Conservation (phyloP, 768 basidiomycete species). For the Hirschioporus abietinus region DNA sequence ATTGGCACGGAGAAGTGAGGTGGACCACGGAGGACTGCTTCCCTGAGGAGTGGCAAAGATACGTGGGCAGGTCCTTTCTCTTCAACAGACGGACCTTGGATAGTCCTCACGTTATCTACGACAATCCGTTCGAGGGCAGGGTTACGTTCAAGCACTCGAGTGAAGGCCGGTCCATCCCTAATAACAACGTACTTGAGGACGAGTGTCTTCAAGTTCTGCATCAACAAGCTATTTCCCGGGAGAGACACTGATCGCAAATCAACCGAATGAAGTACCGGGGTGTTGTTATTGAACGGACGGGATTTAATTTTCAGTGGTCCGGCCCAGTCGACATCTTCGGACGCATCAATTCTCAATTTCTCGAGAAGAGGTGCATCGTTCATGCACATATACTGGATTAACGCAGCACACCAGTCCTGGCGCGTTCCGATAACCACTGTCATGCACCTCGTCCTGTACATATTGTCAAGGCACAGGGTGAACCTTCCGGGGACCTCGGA, state of each 20-base stretch:
- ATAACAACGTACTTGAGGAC: background rate
- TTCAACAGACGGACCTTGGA: background rate
- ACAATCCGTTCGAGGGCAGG: background rate
- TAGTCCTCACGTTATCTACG: background rate
- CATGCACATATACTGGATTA: background rate
- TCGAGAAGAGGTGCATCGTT: background rate
- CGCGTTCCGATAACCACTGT: background rate
- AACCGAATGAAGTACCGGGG: background rate
- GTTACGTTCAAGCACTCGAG: background rate
- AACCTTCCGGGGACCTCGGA: background rate
- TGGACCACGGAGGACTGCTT: background rate
- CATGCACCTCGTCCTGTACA: background rate
- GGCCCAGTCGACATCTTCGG: background rate
- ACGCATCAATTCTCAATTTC: background rate
- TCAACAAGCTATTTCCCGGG: background rate
- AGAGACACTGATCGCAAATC: background rate
- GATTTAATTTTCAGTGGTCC: background rate
- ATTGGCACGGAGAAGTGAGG: background rate
- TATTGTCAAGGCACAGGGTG: background rate
- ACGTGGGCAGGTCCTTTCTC: background rate
- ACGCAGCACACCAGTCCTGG: background rate
- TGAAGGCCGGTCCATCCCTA: background rate
- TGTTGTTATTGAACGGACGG: background rate
- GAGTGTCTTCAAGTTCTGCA: background rate
- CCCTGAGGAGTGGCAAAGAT: background rate